Evolutionary conservation across 345 rosid species (phyloP), one percentile per base, ranked within the genome.

Genomic region (Populus davidiana): DNA sequence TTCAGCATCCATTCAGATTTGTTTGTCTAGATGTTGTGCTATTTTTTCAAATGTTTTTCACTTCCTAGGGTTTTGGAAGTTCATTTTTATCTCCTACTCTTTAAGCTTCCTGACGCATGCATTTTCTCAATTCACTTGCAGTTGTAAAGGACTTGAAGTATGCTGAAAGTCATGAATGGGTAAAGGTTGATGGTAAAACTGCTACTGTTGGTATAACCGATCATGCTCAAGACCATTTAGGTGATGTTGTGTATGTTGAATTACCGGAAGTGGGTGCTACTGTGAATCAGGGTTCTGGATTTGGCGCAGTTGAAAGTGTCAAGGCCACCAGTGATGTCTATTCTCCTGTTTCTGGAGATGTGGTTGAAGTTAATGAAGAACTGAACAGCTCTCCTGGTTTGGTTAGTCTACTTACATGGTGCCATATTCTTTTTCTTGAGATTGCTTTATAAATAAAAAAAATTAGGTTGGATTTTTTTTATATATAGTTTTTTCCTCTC

Each of bases 291-390:
- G 99, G 97, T 6, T 81, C 75, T 72, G 77, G 95, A 71, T 96
- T 96, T 76, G 98, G 99, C 49, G 99, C 99, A 0, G 97, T 96
- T 54, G 99, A 96, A 81, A 96, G 99, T 80, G 99, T 96, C 67
- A 96, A 96, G 90, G 99, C 99, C 61, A 91, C 97, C 13, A 96
- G 99, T 74, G 99, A 96, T 87, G 69, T 96, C 67, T 86, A 89
- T 78, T 92, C 97, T 73, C 99, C 99, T 21, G 87, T 96, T 81
- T 94, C 97, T 0, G 99, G 99, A 41, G 90, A 78, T 35, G 97
- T 96, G 39, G 78, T 91, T 72, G 93, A 89, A 80, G 89, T 94
- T 76, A 96, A 96, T 67, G 88, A 86, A 77, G 87, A 83, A 61
- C 91, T 96, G 41, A 86, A 17, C 12, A 68, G 25, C 44, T 83